A percentile compares a stretch with the other conserved stretches of the same genome.
Evolutionary conservation across 1,139 yeast species (phyloP).

Genomic region (Pichia cactophila): DNA sequence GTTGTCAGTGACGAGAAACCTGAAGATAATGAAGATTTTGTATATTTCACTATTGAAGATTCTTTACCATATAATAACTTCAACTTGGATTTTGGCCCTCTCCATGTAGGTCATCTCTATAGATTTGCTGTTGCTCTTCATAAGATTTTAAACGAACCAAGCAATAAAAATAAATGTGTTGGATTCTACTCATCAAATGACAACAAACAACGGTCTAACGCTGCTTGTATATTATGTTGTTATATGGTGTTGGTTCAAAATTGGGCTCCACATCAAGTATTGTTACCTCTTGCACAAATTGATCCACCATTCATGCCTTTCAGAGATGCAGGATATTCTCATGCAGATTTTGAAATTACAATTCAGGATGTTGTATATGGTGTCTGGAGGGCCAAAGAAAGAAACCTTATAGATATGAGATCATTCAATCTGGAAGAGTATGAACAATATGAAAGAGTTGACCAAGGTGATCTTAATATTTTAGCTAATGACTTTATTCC

Average conservation of each 20-base stretch:
- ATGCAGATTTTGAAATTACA: slow-evolving; percentile 87
- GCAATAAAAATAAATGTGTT: slow-evolving; percentile 80
- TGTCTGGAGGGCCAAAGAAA: slow-evolving; percentile 96
- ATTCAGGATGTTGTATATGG: slow-evolving; percentile 95
- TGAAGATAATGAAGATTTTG: slow-evolving; percentile 63
- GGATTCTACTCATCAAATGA: slow-evolving; percentile 82
- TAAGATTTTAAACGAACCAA: slow-evolving; percentile 78
- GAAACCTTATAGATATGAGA: slow-evolving; percentile 79
- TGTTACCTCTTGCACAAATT: slow-evolving; percentile 87
- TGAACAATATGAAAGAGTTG: slow-evolving; percentile 91
- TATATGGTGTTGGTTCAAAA: slow-evolving; percentile 93
- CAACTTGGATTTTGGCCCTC: slow-evolving; percentile 93
- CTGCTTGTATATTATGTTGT: slow-evolving; percentile 89
- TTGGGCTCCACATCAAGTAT: slow-evolving; percentile 97
- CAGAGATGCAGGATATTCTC: slow-evolving; percentile 95
- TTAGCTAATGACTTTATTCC: slow-evolving; percentile 92
- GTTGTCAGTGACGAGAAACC: slow-evolving; percentile 86
- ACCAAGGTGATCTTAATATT: slow-evolving; percentile 92
- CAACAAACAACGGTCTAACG: slow-evolving; percentile 79
- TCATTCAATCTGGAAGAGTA: slow-evolving; percentile 87
- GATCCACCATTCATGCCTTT: slow-evolving; percentile 93
- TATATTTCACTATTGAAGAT: slow-evolving; percentile 88
- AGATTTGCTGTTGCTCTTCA: slow-evolving; percentile 93
- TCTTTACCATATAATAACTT: slow-evolving; percentile 86
- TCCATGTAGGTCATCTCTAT: slow-evolving; percentile 86